These are phyloP conservation scores for Graphilbum ipis-grandicollis DNA, from an alignment of 2,329 filamentous ascomycete species.

Conservation along the genomic window DNA sequence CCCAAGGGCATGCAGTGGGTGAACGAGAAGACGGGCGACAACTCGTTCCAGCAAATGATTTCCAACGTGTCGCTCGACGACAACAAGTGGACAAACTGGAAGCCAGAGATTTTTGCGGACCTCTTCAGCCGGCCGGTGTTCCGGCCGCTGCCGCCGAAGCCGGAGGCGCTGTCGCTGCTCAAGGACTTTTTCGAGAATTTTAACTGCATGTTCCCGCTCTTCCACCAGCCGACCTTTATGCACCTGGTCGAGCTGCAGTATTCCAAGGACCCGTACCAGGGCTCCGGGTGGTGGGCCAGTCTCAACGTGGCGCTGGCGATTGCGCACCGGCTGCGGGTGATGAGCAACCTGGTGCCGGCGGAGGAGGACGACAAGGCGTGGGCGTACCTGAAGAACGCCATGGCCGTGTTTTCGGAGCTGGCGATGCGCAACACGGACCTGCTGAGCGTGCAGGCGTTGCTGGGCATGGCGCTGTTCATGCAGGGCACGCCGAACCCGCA, in stretches of 20 bases:
- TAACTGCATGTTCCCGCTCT: conserved; percentile 96
- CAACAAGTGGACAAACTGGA: conserved; percentile 95
- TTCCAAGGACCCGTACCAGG: conserved; percentile 78
- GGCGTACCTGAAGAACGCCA: conserved; percentile 91
- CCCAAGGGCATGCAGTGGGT: conserved; percentile 98
- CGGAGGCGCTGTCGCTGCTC: conserved; percentile 73
- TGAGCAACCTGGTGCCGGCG: conserved; percentile 81
- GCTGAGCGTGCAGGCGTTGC: conserved; percentile 78
- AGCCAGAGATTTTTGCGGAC: conserved; percentile 90
- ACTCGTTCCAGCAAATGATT: conserved; percentile 89
- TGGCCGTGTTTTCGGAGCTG: conserved; percentile 81
- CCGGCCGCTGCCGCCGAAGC: conserved; percentile 64
- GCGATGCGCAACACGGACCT: conserved; percentile 94
- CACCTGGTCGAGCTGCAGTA: conserved; percentile 91
- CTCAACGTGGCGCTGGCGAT: conserved; percentile 90
- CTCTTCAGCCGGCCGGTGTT: conserved; percentile 77
- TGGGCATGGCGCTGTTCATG: conserved; percentile 88
- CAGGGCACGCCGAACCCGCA: conserved; percentile 95
- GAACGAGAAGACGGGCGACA: conserved; percentile 92
- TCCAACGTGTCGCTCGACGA: conserved; percentile 79
- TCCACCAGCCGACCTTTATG: conserved; percentile 97
- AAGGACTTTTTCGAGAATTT: conserved; percentile 97
- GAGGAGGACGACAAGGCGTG: conserved; percentile 92
- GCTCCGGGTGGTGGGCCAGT: conserved; percentile 96
- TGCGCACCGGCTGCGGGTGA: conserved; percentile 76